Evolutionary conservation across 2,329 filamentous ascomycete species (phyloP).

Genomic region (Elsinoe necatrix): DNA sequence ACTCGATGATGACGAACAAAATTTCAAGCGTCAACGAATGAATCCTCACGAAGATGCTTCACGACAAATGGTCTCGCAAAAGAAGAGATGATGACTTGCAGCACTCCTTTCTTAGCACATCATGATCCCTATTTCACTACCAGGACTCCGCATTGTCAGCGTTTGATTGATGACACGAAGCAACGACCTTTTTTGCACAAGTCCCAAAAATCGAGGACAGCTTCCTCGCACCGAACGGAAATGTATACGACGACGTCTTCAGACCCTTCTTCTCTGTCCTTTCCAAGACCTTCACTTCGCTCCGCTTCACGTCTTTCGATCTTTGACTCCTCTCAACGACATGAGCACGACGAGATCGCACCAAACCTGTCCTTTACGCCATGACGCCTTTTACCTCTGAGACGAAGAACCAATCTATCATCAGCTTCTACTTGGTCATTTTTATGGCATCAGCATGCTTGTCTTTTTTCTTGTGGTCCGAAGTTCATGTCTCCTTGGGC

Average conservation of each 20-base stretch:
- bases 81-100: slow-evolving; percentile 13
- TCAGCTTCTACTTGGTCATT: neutral
- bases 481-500: neutral
- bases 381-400: neutral
- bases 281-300: neutral
- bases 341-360: neutral
- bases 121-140: neutral
- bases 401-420: neutral
- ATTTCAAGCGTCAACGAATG: slow-evolving; percentile 14
- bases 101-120: neutral
- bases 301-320: no score
- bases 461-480: neutral
- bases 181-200: neutral
- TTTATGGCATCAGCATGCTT: neutral
- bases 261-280: neutral
- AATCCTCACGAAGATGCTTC: slow-evolving; percentile 12
- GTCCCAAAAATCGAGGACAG: neutral
- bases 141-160: neutral
- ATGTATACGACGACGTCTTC: neutral
- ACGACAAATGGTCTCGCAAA: slow-evolving; percentile 15
- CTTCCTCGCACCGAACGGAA: neutral
- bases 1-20: slow-evolving; percentile 41
- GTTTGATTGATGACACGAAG: neutral
- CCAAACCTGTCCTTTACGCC: neutral
- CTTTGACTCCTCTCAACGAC: no score